Base-by-base conservation (phyloP, 768 basidiomycete species). In the Suillus spraguei region DNA sequence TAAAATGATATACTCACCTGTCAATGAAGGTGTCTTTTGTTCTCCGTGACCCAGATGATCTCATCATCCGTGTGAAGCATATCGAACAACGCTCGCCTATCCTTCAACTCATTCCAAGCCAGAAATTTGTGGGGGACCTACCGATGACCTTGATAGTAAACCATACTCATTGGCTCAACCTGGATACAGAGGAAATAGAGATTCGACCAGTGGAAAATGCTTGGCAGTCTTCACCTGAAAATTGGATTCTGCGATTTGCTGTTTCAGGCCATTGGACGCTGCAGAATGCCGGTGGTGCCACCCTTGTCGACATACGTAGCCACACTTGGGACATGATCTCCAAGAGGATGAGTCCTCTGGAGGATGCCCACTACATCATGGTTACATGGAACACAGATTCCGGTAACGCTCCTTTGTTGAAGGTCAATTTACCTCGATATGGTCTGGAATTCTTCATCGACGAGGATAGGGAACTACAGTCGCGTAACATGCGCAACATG, bases 361-460 rank as follows among this genome's bases (percentile, higher is more conserved):
- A 77, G 14, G 47, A 46, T 16, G 36, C 64, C 1, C 53, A 64
- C 41, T 69, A 68, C 41, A 68, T 79, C 8, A 35, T 74, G 41
- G 60, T 79, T 32, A 70, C 61, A 1, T 50, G 22, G 7, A 59
- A 53, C 4, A 33, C 46, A 1, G 42, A n/a, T 4, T 24, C 14
- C 11, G 32, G 61, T 28, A 32, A 17, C 20, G 47, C 39, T 4
- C 41, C 39, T 9, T 63, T 49, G 9, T 62, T 84, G 0, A 69
- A 65, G 1, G 70, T 78, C 44, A 59, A 69, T 1, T 68, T 85
- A 13, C 82, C 81, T 36, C 80, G 82, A 16, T 80, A 78, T 55
- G 69, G 71, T 4, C 68, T 85, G 11, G 72, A 76, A 2, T 85
- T 85, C 61, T 77, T 76, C 47, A 39, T 82, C 24, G 72, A 77